These are phyloP conservation scores for Pleurotus citrinopileatus DNA, from an alignment of 768 basidiomycete species.

Conservation along the genomic window DNA sequence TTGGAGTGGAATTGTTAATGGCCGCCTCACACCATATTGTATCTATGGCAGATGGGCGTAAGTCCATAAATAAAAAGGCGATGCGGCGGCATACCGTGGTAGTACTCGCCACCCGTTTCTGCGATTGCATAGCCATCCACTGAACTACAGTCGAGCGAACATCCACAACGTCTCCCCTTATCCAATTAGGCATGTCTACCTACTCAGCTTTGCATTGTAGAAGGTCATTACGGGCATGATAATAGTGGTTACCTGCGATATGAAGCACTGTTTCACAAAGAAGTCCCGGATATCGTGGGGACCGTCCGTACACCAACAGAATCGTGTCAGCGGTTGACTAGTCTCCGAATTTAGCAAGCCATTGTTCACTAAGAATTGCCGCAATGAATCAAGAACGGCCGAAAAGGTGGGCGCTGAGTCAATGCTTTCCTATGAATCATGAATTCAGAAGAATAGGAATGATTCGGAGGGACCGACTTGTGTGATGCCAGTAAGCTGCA, in stretches of 20 bases:
- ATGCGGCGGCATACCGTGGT: conserved; percentile 12
- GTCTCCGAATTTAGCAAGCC: conserved; percentile 62
- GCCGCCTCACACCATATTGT: conserved; percentile 26
- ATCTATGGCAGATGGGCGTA: background rate
- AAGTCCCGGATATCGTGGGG: conserved; percentile 85
- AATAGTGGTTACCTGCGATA: conserved; percentile 59
- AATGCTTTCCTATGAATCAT: conserved; percentile 63
- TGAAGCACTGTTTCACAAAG: conserved; percentile 86
- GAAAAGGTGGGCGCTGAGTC: conserved; percentile 76
- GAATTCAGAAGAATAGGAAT: background rate
- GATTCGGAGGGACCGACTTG: conserved; percentile 56
- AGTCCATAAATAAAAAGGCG: conserved; percentile 10
- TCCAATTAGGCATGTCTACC: conserved; percentile 71
- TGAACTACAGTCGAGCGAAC: conserved; percentile 58
- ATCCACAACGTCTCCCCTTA: conserved; percentile 73
- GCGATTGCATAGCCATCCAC: conserved; percentile 33
- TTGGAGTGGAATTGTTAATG: conserved; percentile 73
- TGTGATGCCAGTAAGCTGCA: conserved; percentile 82
- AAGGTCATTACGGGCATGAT: background rate
- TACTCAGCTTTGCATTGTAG: conserved; percentile 20
- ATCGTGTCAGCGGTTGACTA: conserved; percentile 55
- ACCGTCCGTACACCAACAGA: conserved; percentile 84
- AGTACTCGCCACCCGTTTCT: conserved; percentile 16
- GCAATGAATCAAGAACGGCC: conserved; percentile 60
- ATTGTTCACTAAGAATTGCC: conserved; percentile 66